Evolutionary conservation across 805 yeast species (phyloP), one percentile per base, ranked within the genome.

Genomic region (Wickerhamiella cacticola): DNA sequence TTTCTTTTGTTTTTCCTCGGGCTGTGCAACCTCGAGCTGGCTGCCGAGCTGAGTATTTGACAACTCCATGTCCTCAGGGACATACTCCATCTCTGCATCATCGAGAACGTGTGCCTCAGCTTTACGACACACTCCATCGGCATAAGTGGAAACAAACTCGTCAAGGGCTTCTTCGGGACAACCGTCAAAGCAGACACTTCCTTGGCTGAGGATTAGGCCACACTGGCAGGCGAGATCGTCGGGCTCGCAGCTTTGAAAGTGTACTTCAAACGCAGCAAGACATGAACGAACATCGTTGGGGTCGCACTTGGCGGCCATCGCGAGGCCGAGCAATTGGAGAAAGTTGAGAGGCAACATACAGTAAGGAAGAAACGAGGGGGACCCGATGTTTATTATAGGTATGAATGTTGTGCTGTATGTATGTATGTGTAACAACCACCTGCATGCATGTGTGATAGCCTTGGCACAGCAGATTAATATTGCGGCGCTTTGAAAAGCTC

Each of bases 161-260:
- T 44, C 41, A 4, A 44, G 35, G 2, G 47, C 47, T 10, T 35
- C 47, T n/a, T 44, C 41, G 2, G 47, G 47, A 26, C 41, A 44
- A 2, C 41, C 47, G 5, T 44, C 47, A 24, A 44, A 44, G 41
- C 47, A 44, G 5, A 34, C 41, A 18, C 25, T 22, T 2, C 47
- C 47, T 33, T 35, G 29, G 21, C 31, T 19, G n/a, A 44, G 36
- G n/a, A 44, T 24, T 3, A 19, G 22, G 5, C 31, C 35, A 28
- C 47, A 44, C 35, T 44, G 47, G 16, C 41, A 34, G 9, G 41
- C 47, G 16, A 10, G 25, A 38, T 44, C 47, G 35, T 10, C 15
- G 5, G 41, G 5, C 5, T 22, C 47, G 28, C 41, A 34, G 24
- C 21, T 35, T 3, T 12, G 39, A n/a, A 43, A 29, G 24, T 23